Base-by-base conservation (phyloP, 2,329 filamentous ascomycete genomes). In the Fusarium subglutinans region DNA sequence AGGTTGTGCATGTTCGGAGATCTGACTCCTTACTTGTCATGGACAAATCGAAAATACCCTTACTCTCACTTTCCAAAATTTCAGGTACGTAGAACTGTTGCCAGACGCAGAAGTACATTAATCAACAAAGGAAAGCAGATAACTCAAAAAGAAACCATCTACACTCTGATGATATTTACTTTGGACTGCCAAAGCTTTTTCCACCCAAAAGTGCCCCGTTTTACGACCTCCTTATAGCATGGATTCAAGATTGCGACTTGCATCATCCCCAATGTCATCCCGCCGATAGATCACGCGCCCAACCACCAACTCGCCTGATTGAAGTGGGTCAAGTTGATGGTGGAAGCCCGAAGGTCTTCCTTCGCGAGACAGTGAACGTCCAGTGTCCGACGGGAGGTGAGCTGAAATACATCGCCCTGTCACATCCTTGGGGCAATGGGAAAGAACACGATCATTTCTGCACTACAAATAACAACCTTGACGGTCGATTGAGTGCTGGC, bases 171-270 rank as follows among this genome's bases (percentile, higher is more conserved):
- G 47, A 66, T 15, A 53, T 74, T 18, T 45, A 65, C 5, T 13
- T 75, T 6, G 69, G 72, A 4, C 38, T 74, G 14, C 62, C 73
- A 2, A 43, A 17, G 14, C 65, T 74, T 6, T 63, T 56, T 18
- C 4, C 43, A 11, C 43, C 56, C 2, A 22, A 24, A 6, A 48
- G 43, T n/a, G 1, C 40, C 4, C 20, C 33, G 3, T 74, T 59
- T 17, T 70, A 67, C 43, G 18, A 33, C 7, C 45, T 75, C 9
- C 33, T 73, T 1, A 41, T 41, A 5, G 24, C 35, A 17, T 75
- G 72, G 73, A 30, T 73, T 8, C 22, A 59, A 14, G 64, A 71
- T 33, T 75, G 73, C 26, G 62, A 73, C 37, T 12, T 8, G 2
- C 44, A 62, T 4, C 64, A 72, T 30, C n/a, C 37, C 1, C 55